Conservation (phyloP, 192 early-diverging fungal species). For the Coemansia sp. region DNA sequence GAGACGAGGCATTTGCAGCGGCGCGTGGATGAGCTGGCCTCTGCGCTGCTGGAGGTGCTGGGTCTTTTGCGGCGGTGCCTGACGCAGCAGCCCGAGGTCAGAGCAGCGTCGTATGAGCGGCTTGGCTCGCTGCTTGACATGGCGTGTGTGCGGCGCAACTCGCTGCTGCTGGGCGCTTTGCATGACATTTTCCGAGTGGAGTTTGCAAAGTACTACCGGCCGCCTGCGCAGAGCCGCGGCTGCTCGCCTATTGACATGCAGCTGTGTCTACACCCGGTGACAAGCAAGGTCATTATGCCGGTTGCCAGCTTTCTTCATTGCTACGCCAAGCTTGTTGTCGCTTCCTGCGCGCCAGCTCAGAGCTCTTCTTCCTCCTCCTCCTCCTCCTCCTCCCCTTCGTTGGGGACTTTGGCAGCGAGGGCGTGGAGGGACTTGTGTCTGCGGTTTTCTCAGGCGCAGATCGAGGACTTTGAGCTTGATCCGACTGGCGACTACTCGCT, state of each 20-base stretch:
- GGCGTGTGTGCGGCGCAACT: conserved; percentile 9
- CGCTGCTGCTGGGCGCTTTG: conserved; percentile 18
- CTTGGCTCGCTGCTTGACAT: conserved; percentile 51
- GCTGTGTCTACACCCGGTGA: conserved; percentile 24
- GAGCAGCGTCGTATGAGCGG: conserved; percentile 56
- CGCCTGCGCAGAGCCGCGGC: neutral
- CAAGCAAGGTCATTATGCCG: conserved; percentile 26
- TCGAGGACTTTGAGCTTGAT: conserved; percentile 69
- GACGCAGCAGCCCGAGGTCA: conserved; percentile 65
- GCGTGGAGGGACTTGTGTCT: conserved; percentile 28
- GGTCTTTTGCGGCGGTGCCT: conserved; percentile 67
- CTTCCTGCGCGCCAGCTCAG: neutral
- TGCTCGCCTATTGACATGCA: conserved; percentile 34
- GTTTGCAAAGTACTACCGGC: conserved; percentile 47
- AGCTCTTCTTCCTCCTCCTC: neutral
- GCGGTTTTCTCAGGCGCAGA: conserved; percentile 53
- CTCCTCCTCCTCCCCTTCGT: too few relatives aligned
- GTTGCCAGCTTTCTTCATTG: conserved; percentile 27
- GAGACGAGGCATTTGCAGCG: neutral
- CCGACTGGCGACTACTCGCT: conserved; percentile 62
- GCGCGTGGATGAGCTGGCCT: conserved; percentile 9
- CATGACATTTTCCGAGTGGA: conserved; percentile 28
- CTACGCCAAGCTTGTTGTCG: conserved; percentile 18
- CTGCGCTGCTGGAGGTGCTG: conserved; percentile 33
- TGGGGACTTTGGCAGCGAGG: neutral